These are phyloP conservation scores for Pseudonitzschia multiseries DNA, from an alignment of 108 stramenopile genomes.

Conservation along the genomic window DNA sequence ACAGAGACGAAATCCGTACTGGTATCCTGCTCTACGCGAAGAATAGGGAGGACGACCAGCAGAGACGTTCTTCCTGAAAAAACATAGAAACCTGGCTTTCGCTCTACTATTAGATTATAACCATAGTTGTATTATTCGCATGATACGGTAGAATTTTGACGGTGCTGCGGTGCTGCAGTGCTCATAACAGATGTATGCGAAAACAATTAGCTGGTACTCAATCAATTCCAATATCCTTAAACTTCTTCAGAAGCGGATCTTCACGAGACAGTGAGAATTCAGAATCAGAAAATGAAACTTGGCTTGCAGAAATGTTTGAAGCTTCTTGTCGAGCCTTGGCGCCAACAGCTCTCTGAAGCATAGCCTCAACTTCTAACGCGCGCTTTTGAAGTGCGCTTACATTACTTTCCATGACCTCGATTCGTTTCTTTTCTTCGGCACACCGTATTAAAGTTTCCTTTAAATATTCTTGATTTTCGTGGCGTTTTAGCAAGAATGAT, in stretches of 20 bases:
- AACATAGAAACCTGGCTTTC: neutral
- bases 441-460: slow-evolving; percentile 54
- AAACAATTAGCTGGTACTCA: too few species aligned
- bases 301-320: neutral
- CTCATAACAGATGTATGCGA: too few species aligned
- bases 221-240: slow-evolving; percentile 75
- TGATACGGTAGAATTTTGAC: neutral
- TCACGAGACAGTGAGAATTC: slow-evolving; percentile 53
- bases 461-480: slow-evolving; percentile 60
- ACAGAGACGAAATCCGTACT: slow-evolving; percentile 26
- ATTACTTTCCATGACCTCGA: slow-evolving; percentile 67
- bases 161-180: too few species aligned
- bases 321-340: slow-evolving; percentile 55
- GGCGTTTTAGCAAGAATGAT: slow-evolving; percentile 59
- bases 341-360: slow-evolving; percentile 66
- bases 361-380: slow-evolving; percentile 69
- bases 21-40: slow-evolving; percentile 5
- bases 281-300: slow-evolving; percentile 5
- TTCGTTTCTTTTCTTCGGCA: slow-evolving; percentile 62
- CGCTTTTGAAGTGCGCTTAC: slow-evolving; percentile 63
- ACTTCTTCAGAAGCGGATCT: slow-evolving; percentile 79
- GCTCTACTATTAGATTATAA: neutral
- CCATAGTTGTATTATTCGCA: neutral
- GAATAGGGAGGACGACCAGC: neutral
- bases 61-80: neutral